Evolutionary conservation across 768 basidiomycete species (phyloP), one percentile per base, ranked within the genome.

Genomic region (Gautieria morchelliformis): DNA sequence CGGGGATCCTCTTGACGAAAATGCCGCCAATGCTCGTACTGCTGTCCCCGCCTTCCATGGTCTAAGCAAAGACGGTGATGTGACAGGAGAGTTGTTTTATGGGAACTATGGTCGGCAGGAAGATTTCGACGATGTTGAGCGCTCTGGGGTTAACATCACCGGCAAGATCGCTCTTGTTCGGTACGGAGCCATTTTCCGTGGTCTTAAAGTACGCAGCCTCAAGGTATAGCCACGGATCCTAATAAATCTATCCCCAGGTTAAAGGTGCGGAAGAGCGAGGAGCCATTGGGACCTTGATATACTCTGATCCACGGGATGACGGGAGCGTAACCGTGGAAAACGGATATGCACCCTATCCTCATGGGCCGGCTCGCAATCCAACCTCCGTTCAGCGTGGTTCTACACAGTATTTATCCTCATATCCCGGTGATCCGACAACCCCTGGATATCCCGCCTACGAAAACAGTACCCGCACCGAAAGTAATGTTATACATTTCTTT

Each of bases 391-490:
- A 97, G 68, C 81, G 93, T 52, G 93, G 93, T 33, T 87, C 84
- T 42, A 90, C 90, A 3, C 81, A 85, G 63, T 89, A 75, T 67
- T 67, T 90, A 52, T 80, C 79, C 14, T 66, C 71, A 1, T 88
- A 86, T 63, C 82, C 83, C 17, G 84, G 85, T 11, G 87, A 89
- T 65, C 89, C 93, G 2, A 84, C 87, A 0, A 97, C 95, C 3
- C 93, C 94, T 5, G 89, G 87, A 10, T 79, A 82, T 60, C 94
- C 95, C 49, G 76, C 94, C 1, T 97, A 97, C 68, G 78, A 83
- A 66, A 83, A 93, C 64, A 81, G 82, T 40, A 84, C 86, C 12
- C 78, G 88, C 48, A 72, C 69, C 12, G 77, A 80, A 19, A 39
- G 59, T 33, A 41, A 45, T 40, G 5, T 11, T 22, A 9, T 39